These are phyloP conservation scores for Trichoderma sp. DNA, from an alignment of 2,329 filamentous ascomycete species.

Conservation along the genomic window DNA sequence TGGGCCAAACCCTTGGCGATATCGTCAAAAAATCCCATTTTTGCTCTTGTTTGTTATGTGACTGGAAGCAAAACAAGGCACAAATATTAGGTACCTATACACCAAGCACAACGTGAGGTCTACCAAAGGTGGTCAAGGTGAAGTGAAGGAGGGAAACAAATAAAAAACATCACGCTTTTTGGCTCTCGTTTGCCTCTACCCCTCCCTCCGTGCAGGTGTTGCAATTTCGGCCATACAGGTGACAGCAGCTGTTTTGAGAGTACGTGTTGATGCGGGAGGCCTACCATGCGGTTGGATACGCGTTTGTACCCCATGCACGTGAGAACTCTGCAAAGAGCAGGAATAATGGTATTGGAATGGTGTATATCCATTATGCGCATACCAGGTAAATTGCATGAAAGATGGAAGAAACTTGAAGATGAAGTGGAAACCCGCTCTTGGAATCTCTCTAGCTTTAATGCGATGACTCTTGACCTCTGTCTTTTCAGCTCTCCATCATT, in stretches of 20 bases:
- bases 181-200: background rate
- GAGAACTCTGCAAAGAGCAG: background rate
- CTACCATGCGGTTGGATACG: background rate
- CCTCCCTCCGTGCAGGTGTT: background rate
- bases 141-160: background rate
- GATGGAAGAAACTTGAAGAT: background rate
- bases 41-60: background rate
- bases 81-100: background rate
- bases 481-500: background rate
- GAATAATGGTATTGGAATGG: background rate
- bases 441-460: background rate
- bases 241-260: background rate
- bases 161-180: background rate
- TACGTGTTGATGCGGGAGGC: background rate
- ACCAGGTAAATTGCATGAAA: background rate
- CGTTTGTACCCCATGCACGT: background rate
- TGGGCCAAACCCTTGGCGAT: background rate
- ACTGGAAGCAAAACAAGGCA: background rate
- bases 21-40: background rate
- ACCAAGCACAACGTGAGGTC: background rate
- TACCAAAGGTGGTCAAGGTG: background rate
- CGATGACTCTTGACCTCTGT: background rate
- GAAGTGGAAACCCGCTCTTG: background rate
- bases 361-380: background rate
- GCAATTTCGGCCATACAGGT: background rate